These are phyloP conservation scores for Mrakia gelida DNA, from an alignment of 768 basidiomycete genomes.

Conservation along the genomic window DNA sequence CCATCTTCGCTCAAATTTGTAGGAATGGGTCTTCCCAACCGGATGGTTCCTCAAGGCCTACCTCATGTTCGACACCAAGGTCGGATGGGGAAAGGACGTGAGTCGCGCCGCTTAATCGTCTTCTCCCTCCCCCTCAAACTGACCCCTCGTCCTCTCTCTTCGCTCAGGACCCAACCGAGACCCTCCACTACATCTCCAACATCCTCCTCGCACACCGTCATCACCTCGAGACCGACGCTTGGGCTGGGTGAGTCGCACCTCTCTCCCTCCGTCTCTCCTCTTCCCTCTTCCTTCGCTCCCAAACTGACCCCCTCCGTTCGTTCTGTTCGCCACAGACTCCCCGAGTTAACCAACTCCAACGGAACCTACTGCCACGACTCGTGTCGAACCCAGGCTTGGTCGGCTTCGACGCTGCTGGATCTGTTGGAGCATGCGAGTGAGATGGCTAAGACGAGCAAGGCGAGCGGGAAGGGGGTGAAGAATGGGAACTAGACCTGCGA, in stretches of 20 bases:
- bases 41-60: constrained; percentile 95
- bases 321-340: constrained; percentile 50
- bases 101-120: constrained; percentile 41
- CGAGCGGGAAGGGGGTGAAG: neutral
- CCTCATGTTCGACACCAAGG: constrained; percentile 72
- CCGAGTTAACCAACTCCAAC: constrained; percentile 60
- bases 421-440: constrained; percentile 57
- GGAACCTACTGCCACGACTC: constrained; percentile 80
- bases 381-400: constrained; percentile 95
- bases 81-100: constrained; percentile 66
- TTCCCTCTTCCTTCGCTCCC: too few species aligned
- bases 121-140: constrained; percentile 9
- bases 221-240: constrained; percentile 73
- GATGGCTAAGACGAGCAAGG: neutral
- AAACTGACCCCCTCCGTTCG: neutral
- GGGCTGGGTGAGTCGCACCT: constrained; percentile 59
- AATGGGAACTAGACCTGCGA: neutral
- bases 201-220: constrained; percentile 64
- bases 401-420: constrained; percentile 84
- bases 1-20: constrained; percentile 48
- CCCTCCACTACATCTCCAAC: constrained; percentile 73
- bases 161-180: constrained; percentile 60
- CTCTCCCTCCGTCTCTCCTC: neutral
- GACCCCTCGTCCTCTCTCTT: neutral
- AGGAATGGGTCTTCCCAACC: constrained; percentile 91